These are phyloP conservation scores for Trifolium dubium DNA, from an alignment of 306 rosid species.

Conservation along the genomic window DNA sequence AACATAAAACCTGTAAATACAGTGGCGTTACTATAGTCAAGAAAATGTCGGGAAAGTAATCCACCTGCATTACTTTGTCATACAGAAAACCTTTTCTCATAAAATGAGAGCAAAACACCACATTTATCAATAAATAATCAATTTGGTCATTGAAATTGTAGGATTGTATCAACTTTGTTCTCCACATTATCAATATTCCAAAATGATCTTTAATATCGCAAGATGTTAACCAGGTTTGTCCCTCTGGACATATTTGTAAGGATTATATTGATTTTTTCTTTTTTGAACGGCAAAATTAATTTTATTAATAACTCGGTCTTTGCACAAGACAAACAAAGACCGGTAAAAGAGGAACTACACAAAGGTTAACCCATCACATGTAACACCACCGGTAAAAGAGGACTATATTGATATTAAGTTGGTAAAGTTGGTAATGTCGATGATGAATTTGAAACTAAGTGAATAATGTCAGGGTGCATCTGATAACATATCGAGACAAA, in stretches of 20 bases:
- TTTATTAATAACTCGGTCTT: too few relatives aligned
- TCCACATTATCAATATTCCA: not conserved
- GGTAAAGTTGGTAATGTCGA: not conserved
- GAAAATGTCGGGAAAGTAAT: conserved; percentile 4
- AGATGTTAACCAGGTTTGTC: not conserved
- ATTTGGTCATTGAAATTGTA: not conserved
- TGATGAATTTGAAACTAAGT: not conserved
- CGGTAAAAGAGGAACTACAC: too few relatives aligned
- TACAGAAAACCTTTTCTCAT: not conserved
- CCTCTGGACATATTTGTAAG: not conserved
- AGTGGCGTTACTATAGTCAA: conserved; percentile 30
- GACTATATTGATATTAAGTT: too few relatives aligned
- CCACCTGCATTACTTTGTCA: not conserved
- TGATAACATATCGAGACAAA: too few relatives aligned
- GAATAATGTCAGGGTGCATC: too few relatives aligned
- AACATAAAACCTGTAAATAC: conserved; percentile 76
- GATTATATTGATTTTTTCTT: too few relatives aligned
- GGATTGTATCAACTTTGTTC: not conserved
- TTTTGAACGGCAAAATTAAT: too few relatives aligned
- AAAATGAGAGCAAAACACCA: not conserved
- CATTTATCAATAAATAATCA: not conserved
- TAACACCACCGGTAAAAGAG: too few relatives aligned
- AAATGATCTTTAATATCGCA: not conserved
- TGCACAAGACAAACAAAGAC: too few relatives aligned
- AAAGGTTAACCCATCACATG: too few relatives aligned